Evolutionary conservation across 352 stramenopile genomes (phyloP).

Genomic region (Blastocystis sp.): DNA sequence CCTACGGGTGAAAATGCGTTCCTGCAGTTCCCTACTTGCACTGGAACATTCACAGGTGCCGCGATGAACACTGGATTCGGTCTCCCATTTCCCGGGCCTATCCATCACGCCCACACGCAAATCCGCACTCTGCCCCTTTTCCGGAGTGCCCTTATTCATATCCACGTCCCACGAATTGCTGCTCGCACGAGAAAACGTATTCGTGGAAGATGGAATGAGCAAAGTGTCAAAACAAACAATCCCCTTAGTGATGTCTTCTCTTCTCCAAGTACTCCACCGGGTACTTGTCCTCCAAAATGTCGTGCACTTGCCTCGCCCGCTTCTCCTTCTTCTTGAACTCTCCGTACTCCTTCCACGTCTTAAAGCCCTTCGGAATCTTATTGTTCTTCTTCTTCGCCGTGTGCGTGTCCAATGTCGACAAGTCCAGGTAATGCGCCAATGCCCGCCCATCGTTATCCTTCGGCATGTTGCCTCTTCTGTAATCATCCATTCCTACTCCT

Average conservation of each 20-base stretch:
- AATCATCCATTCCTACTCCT: constrained; percentile 52
- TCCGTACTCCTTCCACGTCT: constrained; percentile 69
- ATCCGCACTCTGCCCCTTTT: too few species aligned
- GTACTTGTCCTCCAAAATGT: constrained; percentile 69
- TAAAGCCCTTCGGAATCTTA: constrained; percentile 68
- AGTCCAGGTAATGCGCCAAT: constrained; percentile 62
- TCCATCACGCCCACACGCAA: too few species aligned
- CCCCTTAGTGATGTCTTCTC: constrained; percentile 35
- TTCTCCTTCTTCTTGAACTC: constrained; percentile 70
- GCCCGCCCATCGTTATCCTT: constrained; percentile 35
- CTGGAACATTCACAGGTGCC: too few species aligned
- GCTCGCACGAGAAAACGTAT: too few species aligned
- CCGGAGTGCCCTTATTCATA: too few species aligned
- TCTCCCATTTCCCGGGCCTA: too few species aligned
- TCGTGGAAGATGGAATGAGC: too few species aligned
- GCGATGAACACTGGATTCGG: too few species aligned
- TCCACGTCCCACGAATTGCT: too few species aligned
- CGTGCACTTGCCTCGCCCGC: constrained; percentile 47
- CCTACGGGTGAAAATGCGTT: too few species aligned
- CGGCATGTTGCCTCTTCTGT: constrained; percentile 39
- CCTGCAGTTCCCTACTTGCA: too few species aligned
- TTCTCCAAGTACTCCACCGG: constrained; percentile 62
- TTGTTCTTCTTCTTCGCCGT: constrained; percentile 62
- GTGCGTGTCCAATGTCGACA: constrained; percentile 49
- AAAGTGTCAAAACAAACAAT: constrained; percentile 18